Base-by-base conservation (phyloP, 208 protist genomes). In the Acanthamoeba lenticulata region DNA sequence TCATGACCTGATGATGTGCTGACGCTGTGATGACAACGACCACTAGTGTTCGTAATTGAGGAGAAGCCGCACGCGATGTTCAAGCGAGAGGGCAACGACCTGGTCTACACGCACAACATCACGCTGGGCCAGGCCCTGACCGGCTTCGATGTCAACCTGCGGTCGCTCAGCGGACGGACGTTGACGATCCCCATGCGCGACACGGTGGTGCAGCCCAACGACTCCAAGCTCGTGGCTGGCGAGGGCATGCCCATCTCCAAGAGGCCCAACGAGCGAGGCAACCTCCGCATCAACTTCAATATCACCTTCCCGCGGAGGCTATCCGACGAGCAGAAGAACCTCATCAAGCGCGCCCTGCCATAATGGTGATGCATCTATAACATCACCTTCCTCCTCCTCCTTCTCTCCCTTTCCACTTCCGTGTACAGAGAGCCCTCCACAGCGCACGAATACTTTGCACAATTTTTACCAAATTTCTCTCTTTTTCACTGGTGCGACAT, bases 1-100 rank as follows among this genome's bases (percentile, higher is more conserved):
- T 60, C 52, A 60, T 60, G 52, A 6, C 19, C 52, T 60, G 19
- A 60, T 60, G 52, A 9, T 69, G 4, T 27, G 32, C 34, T 45
- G 21, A 45, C 34, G 11, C n/a, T n/a, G n/a, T n/a, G n/a, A n/a
- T n/a, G n/a, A n/a, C n/a, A n/a, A n/a, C n/a, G n/a, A n/a, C 49
- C 49, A 9, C 49, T 15, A 85, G 98, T 99, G 15, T 99, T 99
- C 92, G 97, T 99, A 1, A 85, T 99, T 13, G 97, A 99, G 94
- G 98, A 99, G 95, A 98, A 98, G 95, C 97, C 97, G 19, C 98
- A 99, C 95, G 62, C 96, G 15, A 95, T 96, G 34, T 99, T 99
- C 96, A 96, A 97, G 94, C 97, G 99, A 1, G 96, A 97, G 62
- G 97, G 97, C 62, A 96, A 97, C 42, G 97, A 99, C 93, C 96